Evolutionary conservation across 2,329 filamentous ascomycete species (phyloP).

Genomic region (Gnomoniopsis sp.): DNA sequence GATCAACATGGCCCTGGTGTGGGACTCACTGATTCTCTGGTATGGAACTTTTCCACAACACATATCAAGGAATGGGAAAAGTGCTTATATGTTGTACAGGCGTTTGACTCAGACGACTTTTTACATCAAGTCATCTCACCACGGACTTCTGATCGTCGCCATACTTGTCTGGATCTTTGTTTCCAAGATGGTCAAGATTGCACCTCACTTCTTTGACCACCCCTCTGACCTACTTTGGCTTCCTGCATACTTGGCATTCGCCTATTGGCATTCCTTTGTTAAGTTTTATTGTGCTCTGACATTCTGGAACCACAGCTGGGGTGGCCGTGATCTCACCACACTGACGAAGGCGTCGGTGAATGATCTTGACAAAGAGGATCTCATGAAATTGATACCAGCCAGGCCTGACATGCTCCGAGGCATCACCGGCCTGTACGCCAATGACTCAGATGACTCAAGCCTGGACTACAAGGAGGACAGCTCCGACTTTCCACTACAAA

Average conservation of each 20-base stretch:
- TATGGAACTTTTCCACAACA: background rate
- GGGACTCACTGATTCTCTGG: slow-evolving; percentile 42
- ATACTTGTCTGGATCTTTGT: slow-evolving; percentile 44
- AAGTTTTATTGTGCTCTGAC: slow-evolving; percentile 56
- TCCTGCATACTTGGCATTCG: slow-evolving; percentile 49
- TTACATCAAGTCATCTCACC: slow-evolving; percentile 9
- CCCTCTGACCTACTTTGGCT: slow-evolving; percentile 50
- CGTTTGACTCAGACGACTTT: slow-evolving; percentile 21
- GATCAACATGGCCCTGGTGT: slow-evolving; percentile 53
- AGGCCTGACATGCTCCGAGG: too few species aligned
- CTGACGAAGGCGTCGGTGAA: background rate
- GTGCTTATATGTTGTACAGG: background rate
- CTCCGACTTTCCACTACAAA: too few species aligned
- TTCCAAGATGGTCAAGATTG: slow-evolving; percentile 56
- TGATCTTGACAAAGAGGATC: background rate
- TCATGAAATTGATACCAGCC: background rate
- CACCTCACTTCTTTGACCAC: slow-evolving; percentile 47
- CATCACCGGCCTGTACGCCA: too few species aligned
- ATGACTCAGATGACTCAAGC: too few species aligned
- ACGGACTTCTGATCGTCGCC: background rate
- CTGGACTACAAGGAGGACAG: too few species aligned
- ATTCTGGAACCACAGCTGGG: slow-evolving; percentile 43
- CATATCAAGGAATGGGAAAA: background rate
- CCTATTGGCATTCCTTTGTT: slow-evolving; percentile 54
- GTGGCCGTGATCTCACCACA: slow-evolving; percentile 31